Conservation (phyloP, 805 yeast genomes). For the Kodamaea jinghongensis region DNA sequence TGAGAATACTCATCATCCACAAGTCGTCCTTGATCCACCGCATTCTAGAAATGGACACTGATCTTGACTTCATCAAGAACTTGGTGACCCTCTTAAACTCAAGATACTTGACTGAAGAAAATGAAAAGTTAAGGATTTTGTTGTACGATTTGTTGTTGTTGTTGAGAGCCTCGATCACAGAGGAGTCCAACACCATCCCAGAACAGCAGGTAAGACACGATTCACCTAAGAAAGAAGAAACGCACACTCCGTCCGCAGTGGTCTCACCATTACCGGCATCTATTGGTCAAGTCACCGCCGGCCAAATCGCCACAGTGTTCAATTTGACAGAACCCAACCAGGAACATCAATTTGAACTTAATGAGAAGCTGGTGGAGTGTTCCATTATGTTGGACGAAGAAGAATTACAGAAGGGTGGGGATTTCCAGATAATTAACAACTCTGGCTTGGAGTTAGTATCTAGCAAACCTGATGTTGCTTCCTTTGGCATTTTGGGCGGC, state of each 20-base stretch:
- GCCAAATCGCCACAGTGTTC: slow-evolving; percentile 19
- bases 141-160: slow-evolving; percentile 59
- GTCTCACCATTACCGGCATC: no score
- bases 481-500: slow-evolving; percentile 14
- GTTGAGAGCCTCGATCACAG: slow-evolving; percentile 41
- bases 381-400: slow-evolving; percentile 28
- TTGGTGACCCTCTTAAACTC: slow-evolving; percentile 47
- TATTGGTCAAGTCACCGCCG: background rate
- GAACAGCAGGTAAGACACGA: background rate
- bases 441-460: slow-evolving; percentile 22
- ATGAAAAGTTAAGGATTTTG: slow-evolving; percentile 52
- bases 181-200: slow-evolving; percentile 7
- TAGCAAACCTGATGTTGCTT: slow-evolving; percentile 10
- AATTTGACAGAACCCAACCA: slow-evolving; percentile 29
- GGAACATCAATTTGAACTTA: slow-evolving; percentile 19
- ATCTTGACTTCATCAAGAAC: slow-evolving; percentile 48
- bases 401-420: slow-evolving; percentile 32
- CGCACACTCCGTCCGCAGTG: background rate
- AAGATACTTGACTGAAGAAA: slow-evolving; percentile 29
- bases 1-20: slow-evolving; percentile 59
- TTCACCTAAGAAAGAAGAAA: background rate
- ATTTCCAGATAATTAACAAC: slow-evolving; percentile 30
- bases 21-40: slow-evolving; percentile 45
- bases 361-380: slow-evolving; percentile 16
- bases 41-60: slow-evolving; percentile 39